Evolutionary conservation across 108 stramenopile genomes (phyloP), one percentile per base, ranked within the genome.

Genomic region (Skeletonema menzelii): DNA sequence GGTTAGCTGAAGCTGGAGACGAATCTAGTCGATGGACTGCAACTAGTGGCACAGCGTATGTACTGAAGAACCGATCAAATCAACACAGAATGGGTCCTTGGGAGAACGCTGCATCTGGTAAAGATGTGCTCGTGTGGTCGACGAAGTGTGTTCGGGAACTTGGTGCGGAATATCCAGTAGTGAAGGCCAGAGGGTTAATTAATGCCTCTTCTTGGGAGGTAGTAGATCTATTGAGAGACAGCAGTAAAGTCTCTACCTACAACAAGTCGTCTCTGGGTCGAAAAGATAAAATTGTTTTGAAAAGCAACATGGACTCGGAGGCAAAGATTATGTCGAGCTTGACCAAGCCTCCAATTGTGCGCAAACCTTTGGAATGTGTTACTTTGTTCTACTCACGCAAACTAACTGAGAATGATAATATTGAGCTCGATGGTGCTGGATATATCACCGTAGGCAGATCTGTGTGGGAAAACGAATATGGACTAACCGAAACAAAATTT

Each of bases 191-290:
- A 24, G 87, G 84, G 2, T 27, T 88, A 11, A 70, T 91, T 35
- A 56, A 64, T 20, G 77, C 83, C 5, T 77, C 84, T 1, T 84
- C 90, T 5, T 11, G 56, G 22, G 53, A 65, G 5, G 64, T 91
- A 12, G 57, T 87, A 3, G 77, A 87, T 27, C 77, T 85, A 26
- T 56, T 91, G 78, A 37, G 68, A 55, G 90, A 91, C 67, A 87
- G 84, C 32, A 61, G 65, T 14, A 65, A 58, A 63, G 79, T 86
- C 20, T 72, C 60, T 37, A 64, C 75, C 38, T 91, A 91, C 77
- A 91, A 88, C 69, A 86, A 88, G 66, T 80, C 85, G 82, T 74
- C 75, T 42, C 65, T 78, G 19, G 90, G 90, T 8, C 77, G 90
- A 35, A 77, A 82, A 20, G 90, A 91, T 65, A 19, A 86, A 58